Base-by-base conservation (phyloP, 148 eudicot genomes). In the Fagopyrum homotropicum region DNA sequence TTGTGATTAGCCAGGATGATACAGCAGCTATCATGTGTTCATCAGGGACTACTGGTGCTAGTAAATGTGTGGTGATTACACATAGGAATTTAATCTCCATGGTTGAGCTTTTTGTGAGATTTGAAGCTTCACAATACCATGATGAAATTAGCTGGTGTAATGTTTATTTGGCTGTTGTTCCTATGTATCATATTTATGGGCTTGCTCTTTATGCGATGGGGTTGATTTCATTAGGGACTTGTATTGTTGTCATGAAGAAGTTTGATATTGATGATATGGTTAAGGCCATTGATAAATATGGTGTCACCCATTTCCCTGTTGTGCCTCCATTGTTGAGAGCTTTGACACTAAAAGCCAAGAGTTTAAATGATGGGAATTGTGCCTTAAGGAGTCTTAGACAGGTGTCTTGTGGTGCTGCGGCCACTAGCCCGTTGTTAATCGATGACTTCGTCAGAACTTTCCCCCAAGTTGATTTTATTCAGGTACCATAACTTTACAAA, bases 351-450 rank as follows among this genome's bases (percentile, higher is more conserved):
- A 86, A 78, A 59, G 90, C 85, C 7, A 88, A 83, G 79, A 69
- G 80, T 40, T 68, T 44, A 52, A 59, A 22, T 26, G 77, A 72
- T 72, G 78, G 49, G 50, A 79, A 76, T 29, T 66, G 78, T 45
- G 29, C 30, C 22, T 80, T 89, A 44, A 77, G 80, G 81, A 89
- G 92, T 80, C 81, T 95, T 80, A 95, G 88, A 73, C 98, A 95
- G 86, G 92, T 95, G 74, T 95, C 96, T 4, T 85, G 89, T 82
- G 98, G 98, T 45, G 98, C 98, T n/a, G 96, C 97, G 48, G 77
- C 96, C 46, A 29, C 85, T 68, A 89, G 68, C 54, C 69, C 71
- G 74, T 82, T 83, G 77, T 50, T 48, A 77, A 90, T 95, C 5
- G 86, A 82, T 14, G 97, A 91, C 15, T 92, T 95, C 45, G 54